These are phyloP conservation scores for Rosa persica DNA, from an alignment of 306 rosid species.

Conservation along the genomic window DNA sequence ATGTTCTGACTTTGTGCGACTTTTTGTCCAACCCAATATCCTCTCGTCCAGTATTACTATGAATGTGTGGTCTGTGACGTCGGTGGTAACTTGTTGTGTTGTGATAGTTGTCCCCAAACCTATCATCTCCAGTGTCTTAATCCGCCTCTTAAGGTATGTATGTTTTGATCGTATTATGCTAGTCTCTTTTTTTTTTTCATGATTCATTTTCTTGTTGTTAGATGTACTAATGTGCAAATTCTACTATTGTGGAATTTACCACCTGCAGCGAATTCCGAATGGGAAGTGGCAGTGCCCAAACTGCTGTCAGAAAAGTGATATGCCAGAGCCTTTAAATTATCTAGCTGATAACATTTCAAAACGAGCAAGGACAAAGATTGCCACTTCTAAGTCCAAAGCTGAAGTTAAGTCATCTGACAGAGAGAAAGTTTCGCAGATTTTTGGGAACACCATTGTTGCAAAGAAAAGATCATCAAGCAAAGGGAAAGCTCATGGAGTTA, in stretches of 20 bases:
- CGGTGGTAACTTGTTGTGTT: slow-evolving; percentile 97
- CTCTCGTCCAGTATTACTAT: slow-evolving; percentile 68
- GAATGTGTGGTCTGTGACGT: slow-evolving; percentile 96
- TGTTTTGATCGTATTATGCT: slow-evolving; percentile 19
- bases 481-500: slow-evolving; percentile 64
- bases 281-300: slow-evolving; percentile 97
- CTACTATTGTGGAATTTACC: slow-evolving; percentile 29
- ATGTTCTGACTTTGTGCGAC: slow-evolving; percentile 12
- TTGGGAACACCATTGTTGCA: slow-evolving; percentile 72
- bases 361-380: slow-evolving; percentile 86
- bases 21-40: slow-evolving; percentile 18
- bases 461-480: slow-evolving; percentile 83
- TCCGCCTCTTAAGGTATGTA: slow-evolving; percentile 96
- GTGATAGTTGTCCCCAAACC: slow-evolving; percentile 96
- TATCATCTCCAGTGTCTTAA: slow-evolving; percentile 92
- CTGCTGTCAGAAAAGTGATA: slow-evolving; percentile 72
- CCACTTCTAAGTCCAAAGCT: slow-evolving; percentile 51
- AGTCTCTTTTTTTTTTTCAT: background rate
- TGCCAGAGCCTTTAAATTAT: slow-evolving; percentile 51
- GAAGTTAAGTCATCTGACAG: slow-evolving; percentile 57
- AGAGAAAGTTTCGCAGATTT: slow-evolving; percentile 68
- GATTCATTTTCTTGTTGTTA: slow-evolving; percentile 18
- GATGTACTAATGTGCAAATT: slow-evolving; percentile 11
- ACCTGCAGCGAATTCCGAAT: slow-evolving; percentile 78
- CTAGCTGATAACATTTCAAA: slow-evolving; percentile 66